Conservation (phyloP, 1,284 basidiomycete genomes). For the Agroathelia rolfsii region DNA sequence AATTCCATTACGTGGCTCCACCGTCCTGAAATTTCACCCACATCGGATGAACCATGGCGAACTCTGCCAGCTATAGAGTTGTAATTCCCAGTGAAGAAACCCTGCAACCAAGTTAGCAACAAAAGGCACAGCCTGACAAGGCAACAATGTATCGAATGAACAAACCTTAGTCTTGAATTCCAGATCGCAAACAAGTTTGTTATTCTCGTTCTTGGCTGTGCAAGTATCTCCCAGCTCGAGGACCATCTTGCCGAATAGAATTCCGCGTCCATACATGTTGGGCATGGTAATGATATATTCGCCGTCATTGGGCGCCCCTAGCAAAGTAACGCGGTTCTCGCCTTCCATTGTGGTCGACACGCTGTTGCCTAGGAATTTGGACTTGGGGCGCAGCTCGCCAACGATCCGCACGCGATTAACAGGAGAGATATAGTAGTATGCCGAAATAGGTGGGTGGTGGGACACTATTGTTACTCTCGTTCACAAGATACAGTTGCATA, state of each 20-base stretch:
- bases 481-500: too few relatives aligned
- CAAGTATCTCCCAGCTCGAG: conserved; percentile 91
- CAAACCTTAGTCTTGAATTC: conserved; percentile 95
- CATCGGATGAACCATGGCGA: conserved; percentile 52
- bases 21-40: conserved; percentile 83
- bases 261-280: conserved; percentile 96
- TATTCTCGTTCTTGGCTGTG: conserved; percentile 75
- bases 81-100: conserved; percentile 96
- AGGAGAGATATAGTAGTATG: conserved; percentile 96
- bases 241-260: conserved; percentile 97
- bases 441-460: conserved; percentile 92
- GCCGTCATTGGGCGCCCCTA: conserved; percentile 79
- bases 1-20: conserved; percentile 93
- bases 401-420: conserved; percentile 76
- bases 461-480: conserved; percentile 46
- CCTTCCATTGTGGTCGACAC: conserved; percentile 96
- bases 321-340: conserved; percentile 78
- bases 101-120: conserved; percentile 35
- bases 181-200: conserved; percentile 71
- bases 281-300: conserved; percentile 90
- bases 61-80: conserved; percentile 84
- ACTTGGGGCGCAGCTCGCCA: conserved; percentile 93
- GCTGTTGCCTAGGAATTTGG: conserved; percentile 93
- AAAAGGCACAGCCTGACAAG: conserved; percentile 1
- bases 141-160: conserved; percentile 3